Conservation (phyloP, 192 early-diverging fungal genomes). For the Backusella tuberculispora region DNA sequence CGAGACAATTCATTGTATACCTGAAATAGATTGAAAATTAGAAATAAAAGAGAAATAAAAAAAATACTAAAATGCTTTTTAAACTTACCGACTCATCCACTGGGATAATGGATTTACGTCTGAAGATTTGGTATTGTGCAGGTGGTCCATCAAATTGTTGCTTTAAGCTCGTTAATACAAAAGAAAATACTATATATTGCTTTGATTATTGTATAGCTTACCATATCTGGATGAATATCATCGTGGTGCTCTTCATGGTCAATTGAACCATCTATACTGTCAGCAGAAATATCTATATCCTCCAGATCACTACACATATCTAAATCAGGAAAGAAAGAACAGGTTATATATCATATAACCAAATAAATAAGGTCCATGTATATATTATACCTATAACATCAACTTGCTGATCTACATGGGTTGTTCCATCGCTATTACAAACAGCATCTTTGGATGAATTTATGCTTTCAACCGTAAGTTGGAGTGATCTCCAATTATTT, state of each 20-base stretch:
- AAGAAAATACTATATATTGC: background rate
- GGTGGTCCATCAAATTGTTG: slow-evolving; percentile 51
- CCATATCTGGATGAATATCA: slow-evolving; percentile 39
- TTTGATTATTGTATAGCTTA: slow-evolving; percentile 1
- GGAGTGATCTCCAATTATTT: slow-evolving; percentile 80
- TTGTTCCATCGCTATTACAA: background rate
- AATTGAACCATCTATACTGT: background rate
- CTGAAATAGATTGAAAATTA: slow-evolving; percentile 48
- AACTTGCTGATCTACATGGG: background rate
- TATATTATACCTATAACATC: background rate
- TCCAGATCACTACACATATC: slow-evolving; percentile 18
- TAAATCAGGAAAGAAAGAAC: background rate
- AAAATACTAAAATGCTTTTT: background rate
- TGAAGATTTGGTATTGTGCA: slow-evolving; percentile 53
- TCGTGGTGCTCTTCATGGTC: slow-evolving; percentile 28
- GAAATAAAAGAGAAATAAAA: slow-evolving; percentile 32
- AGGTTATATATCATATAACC: background rate
- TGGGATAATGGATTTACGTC: slow-evolving; percentile 68
- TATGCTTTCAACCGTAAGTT: slow-evolving; percentile 44
- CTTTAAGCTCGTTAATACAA: slow-evolving; percentile 20
- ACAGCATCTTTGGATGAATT: background rate
- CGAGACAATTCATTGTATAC: slow-evolving; percentile 59
- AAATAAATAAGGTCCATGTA: background rate
- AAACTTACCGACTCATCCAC: slow-evolving; percentile 60
- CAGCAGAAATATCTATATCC: slow-evolving; percentile 17